Base-by-base conservation (phyloP, 1,284 basidiomycete species). In the Melampsora occidentalis region DNA sequence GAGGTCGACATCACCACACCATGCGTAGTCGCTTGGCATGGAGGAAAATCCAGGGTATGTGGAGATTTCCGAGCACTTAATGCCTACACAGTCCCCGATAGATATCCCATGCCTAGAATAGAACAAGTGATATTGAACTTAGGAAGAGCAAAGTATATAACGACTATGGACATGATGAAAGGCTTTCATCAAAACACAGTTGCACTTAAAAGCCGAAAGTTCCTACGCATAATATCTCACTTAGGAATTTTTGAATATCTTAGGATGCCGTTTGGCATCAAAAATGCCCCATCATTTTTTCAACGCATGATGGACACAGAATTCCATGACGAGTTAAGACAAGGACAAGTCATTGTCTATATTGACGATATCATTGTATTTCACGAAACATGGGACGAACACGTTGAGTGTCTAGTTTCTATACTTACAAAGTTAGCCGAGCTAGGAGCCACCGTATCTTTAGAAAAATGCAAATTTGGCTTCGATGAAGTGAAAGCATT, bases 301-400 rank as follows among this genome's bases (percentile, higher is more conserved):
- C 71, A 72, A 46, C 28, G 48, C 1, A 65, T 72, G 62, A 72
- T 72, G 71, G 48, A 71, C 46, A 42, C 51, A 5, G 22, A n/a
- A 53, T 69, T 69, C 25, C 35, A 12, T n/a, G 20, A 3, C 25
- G 62, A 72, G 53, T 16, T 72, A 10, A 39, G 10, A 0, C 20
- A 65, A 57, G 28, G 46, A 2, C 53, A 62, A 39, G n/a, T 65
- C 9, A 51, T 72, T 2, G 49, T 72, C 1, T 72, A 72, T 39
- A 72, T 72, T 25, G 71, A 72, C 53, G 62, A 72, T 39, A 72
- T 72, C 22, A 66, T 65, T 0, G 53, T 72, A 31, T 72, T 49
- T 20, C 18, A 20, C 20, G 22, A 72, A 1, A 12, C 2, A 4
- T 64, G 39, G 39, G 48, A 72, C 1, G 46, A 65, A 0, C 62